Percentiles rank a stretch among this genome's conserved stretches.
Conservation (phyloP, 805 yeast genomes). For the Candida caryicola region DNA sequence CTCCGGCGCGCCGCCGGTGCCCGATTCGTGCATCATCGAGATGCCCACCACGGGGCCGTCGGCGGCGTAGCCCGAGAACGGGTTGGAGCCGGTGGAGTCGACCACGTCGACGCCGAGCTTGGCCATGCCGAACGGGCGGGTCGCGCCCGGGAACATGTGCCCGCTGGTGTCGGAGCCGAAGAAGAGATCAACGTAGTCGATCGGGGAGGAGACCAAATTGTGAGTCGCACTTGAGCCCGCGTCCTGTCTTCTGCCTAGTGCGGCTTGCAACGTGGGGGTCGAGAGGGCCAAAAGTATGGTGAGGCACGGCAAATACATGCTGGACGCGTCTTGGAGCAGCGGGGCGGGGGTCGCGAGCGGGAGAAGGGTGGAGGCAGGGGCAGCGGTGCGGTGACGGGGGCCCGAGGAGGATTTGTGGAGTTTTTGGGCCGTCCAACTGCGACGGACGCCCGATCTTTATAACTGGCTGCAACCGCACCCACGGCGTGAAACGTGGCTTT, state of each 20-base stretch:
- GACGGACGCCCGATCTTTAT: no score
- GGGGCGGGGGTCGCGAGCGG: no score
- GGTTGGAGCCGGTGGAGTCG: conserved; percentile 20
- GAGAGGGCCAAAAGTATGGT: not conserved
- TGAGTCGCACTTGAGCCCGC: not conserved
- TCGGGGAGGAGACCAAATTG: conserved; percentile 2
- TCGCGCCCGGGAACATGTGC: conserved; percentile 34
- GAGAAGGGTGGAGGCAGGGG: no score
- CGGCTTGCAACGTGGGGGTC: not conserved
- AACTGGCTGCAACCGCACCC: no score
- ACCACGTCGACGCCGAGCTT: conserved; percentile 34
- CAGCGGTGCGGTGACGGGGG: no score
- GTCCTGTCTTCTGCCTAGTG: not conserved
- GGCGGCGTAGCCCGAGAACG: conserved; percentile 32
- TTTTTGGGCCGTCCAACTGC: no score
- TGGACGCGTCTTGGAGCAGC: no score
- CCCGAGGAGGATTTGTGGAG: no score
- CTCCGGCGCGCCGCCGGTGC: conserved; percentile 40
- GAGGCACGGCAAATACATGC: not conserved
- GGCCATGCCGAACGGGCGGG: conserved; percentile 37
- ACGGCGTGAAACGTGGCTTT: no score
- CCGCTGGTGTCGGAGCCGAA: conserved; percentile 35
- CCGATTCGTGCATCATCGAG: conserved; percentile 38
- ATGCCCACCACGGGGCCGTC: conserved; percentile 30
- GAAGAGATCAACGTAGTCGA: conserved; percentile 27